These are phyloP conservation scores for Osmozyma mogii DNA, from an alignment of 805 yeast species.

Conservation along the genomic window DNA sequence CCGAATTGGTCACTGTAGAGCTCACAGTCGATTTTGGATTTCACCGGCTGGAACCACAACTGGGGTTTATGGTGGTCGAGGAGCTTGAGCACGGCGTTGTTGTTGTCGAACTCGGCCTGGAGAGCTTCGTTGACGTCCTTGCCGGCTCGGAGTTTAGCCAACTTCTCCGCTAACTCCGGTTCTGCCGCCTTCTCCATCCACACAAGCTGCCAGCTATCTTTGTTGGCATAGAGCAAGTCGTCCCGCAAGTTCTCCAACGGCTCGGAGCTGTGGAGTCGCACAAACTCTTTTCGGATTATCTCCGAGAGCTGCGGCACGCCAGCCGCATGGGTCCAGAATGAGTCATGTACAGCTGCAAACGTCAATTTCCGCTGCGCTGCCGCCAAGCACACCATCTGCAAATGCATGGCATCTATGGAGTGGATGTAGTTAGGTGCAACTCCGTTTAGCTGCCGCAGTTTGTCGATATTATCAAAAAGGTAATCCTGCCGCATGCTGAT, in stretches of 20 bases:
- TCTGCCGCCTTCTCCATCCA: conserved; percentile 16
- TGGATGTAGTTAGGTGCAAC: conserved; percentile 39
- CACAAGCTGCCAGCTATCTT: conserved; percentile 24
- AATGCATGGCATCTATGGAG: conserved; percentile 33
- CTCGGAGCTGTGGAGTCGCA: conserved; percentile 23
- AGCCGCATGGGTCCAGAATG: conserved; percentile 35
- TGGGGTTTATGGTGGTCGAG: conserved; percentile 16
- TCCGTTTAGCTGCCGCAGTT: conserved; percentile 25
- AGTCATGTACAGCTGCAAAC: conserved; percentile 36
- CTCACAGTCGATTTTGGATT: conserved; percentile 1
- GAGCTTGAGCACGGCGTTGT: conserved; percentile 6
- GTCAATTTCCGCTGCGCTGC: conserved; percentile 14
- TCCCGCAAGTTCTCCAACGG: conserved; percentile 17
- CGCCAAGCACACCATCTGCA: conserved; percentile 26
- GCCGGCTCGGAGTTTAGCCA: conserved; percentile 5
- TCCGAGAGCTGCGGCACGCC: conserved; percentile 20
- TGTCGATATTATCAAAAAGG: conserved; percentile 18
- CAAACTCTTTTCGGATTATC: conserved; percentile 27
- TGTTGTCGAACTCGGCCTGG: conserved; percentile 5
- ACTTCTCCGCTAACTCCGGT: conserved; percentile 6
- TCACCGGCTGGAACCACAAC: conserved; percentile 11
- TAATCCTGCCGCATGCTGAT: conserved; percentile 14
- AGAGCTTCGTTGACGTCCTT: conserved; percentile 4
- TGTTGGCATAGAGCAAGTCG: conserved; percentile 19
- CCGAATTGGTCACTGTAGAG: neutral